Conservation (phyloP, 2,329 filamentous ascomycete genomes). For the Beauveria bassiana region DNA sequence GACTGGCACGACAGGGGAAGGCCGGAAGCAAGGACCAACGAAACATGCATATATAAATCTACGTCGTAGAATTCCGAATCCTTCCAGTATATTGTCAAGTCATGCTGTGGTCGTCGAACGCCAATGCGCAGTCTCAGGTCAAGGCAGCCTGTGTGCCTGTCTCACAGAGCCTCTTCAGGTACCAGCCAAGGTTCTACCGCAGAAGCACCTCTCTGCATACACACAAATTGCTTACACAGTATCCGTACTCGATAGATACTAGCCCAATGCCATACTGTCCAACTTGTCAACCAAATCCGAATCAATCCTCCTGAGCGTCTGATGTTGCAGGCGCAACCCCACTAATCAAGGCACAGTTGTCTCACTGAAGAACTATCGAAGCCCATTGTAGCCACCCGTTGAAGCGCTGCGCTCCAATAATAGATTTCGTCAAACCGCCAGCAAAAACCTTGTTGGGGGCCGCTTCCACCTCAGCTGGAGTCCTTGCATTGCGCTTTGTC, state of each 20-base stretch:
- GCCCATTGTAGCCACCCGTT: neutral
- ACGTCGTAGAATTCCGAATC: no score
- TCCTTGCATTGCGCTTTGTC: neutral
- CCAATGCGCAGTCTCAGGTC: no score
- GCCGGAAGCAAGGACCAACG: neutral
- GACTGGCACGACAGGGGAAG: neutral
- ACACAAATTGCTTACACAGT: no score
- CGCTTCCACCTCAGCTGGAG: neutral
- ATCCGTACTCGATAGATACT: no score
- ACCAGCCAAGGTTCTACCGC: no score
- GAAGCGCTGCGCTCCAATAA: neutral
- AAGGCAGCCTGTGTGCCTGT: no score
- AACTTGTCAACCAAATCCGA: neutral
- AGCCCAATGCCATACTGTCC: neutral
- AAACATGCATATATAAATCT: neutral
- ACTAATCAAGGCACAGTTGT: neutral
- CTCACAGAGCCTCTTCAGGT: no score
- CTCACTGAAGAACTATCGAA: neutral
- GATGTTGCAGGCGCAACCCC: neutral
- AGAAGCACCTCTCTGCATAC: no score
- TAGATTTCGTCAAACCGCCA: constrained; percentile 1
- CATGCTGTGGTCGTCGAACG: no score
- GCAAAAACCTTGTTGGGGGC: neutral
- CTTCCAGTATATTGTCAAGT: no score
- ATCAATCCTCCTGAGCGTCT: neutral